Percentiles rank a stretch among this genome's conserved stretches.
Conservation (phyloP, 257 asterid species). For the Solanum sparsipilum region DNA sequence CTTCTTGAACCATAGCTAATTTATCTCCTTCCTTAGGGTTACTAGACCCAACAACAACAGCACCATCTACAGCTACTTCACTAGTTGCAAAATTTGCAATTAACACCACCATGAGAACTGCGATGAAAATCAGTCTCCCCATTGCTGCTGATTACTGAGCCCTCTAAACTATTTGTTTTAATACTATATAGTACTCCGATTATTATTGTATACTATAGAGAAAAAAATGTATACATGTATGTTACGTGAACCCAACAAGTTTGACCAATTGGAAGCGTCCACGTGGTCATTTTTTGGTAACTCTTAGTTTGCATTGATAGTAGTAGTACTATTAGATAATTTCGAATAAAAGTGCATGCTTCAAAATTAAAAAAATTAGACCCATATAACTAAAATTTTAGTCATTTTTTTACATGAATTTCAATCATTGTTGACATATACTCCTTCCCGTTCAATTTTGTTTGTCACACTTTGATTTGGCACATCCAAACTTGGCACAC, state of each 20-base stretch:
- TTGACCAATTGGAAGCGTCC: neutral
- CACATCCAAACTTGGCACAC: too few relatives aligned
- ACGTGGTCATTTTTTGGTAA: neutral
- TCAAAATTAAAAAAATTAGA: too few relatives aligned
- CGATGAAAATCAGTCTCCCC: slow-evolving; percentile 3
- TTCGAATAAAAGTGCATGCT: too few relatives aligned
- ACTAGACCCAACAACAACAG: neutral
- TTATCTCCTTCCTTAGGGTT: slow-evolving; percentile 32
- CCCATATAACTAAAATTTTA: too few relatives aligned
- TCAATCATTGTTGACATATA: neutral
- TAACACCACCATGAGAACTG: neutral
- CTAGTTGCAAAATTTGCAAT: slow-evolving; percentile 7
- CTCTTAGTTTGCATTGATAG: neutral
- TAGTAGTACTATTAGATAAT: too few relatives aligned
- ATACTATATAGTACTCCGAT: neutral
- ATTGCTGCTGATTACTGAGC: neutral
- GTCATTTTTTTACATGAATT: neutral
- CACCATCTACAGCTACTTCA: slow-evolving; percentile 2
- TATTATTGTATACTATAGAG: neutral
- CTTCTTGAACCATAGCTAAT: slow-evolving; percentile 12
- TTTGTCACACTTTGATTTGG: too few relatives aligned
- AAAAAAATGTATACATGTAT: neutral
- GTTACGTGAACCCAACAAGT: neutral
- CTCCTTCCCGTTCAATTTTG: too few relatives aligned
- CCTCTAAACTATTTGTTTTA: neutral